A percentile compares a stretch with the other conserved stretches of the same genome.
phyloP scores from a whole-genome alignment of 2,329 filamentous ascomycete genomes.

The Monosporascus sp. region DNA sequence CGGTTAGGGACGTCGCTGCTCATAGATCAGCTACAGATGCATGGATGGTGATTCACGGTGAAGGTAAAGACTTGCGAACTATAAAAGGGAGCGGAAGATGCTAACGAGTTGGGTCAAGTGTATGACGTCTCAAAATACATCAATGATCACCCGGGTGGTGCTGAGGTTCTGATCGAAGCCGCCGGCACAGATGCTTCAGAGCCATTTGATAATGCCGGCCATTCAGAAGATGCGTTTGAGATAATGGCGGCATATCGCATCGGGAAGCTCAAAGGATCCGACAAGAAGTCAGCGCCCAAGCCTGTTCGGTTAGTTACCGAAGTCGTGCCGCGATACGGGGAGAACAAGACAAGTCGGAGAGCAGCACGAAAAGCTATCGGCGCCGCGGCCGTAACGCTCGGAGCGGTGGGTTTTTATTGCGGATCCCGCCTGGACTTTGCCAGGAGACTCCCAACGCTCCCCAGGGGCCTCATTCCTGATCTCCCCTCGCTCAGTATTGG shows the following conservation, averaged over 20 bases:
- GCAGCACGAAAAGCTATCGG: conserved; percentile 1
- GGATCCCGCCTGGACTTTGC: conserved; percentile 7
- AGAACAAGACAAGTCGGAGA: conserved; percentile 1
- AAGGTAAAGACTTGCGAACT: conserved; percentile 32
- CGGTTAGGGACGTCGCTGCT: conserved; percentile 38
- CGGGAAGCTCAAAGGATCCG: conserved; percentile 31
- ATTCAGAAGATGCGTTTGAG: conserved; percentile 58
- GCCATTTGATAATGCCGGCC: conserved; percentile 78
- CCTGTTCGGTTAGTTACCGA: conserved; percentile 17
- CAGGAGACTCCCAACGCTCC: conserved; percentile 2
- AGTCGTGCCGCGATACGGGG: not conserved
- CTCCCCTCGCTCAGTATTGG: not conserved
- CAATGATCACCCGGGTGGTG: conserved; percentile 64
- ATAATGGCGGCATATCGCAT: conserved; percentile 34
- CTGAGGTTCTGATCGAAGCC: conserved; percentile 72
- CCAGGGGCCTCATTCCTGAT: not conserved
- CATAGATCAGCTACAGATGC: conserved; percentile 44
- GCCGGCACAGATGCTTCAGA: conserved; percentile 74
- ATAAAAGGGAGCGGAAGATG: not conserved
- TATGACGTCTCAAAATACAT: conserved; percentile 55
- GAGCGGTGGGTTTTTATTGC: conserved; percentile 13
- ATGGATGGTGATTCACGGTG: conserved; percentile 52
- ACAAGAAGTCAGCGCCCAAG: conserved; percentile 15
- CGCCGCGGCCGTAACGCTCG: conserved; percentile 11
- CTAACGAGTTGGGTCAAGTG: conserved; percentile 31